Percentiles rank a stretch among this genome's conserved stretches.
phyloP scores from a whole-genome alignment of 305 asterid genomes.

The Vinca major region DNA sequence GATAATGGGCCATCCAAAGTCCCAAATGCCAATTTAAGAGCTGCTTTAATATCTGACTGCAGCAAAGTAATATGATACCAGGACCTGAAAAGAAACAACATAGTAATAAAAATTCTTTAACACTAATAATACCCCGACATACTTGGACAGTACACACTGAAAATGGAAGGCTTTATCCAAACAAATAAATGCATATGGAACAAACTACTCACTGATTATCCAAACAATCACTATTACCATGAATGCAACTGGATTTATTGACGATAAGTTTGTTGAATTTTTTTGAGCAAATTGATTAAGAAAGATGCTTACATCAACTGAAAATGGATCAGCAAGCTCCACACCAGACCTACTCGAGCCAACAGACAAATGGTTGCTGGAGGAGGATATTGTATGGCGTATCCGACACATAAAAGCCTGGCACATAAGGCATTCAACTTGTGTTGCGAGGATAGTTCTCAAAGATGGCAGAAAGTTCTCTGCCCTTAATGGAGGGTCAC shows the following conservation, averaged over 20 bases:
- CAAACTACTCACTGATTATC: not conserved
- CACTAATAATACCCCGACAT: too few relatives aligned
- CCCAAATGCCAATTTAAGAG: conserved; percentile 89
- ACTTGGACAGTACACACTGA: too few relatives aligned
- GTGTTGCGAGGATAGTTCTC: conserved; percentile 76
- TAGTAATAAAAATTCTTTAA: too few relatives aligned
- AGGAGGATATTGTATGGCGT: conserved; percentile 63
- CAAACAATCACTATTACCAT: not conserved
- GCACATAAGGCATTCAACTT: conserved; percentile 75
- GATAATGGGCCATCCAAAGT: conserved; percentile 90
- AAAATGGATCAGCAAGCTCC: conserved; percentile 97
- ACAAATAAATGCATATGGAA: not conserved
- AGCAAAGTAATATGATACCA: conserved; percentile 83
- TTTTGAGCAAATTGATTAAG: not conserved
- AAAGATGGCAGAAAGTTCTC: conserved; percentile 49
- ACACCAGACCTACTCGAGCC: conserved; percentile 71
- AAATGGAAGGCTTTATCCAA: not conserved
- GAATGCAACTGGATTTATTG: not conserved
- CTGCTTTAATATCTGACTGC: conserved; percentile 91
- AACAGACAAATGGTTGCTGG: conserved; percentile 38
- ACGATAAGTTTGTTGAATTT: not conserved
- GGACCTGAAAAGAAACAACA: conserved; percentile 54
- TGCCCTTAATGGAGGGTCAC: conserved; percentile 40
- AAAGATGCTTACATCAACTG: conserved; percentile 63
- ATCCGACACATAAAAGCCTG: conserved; percentile 95